These are phyloP conservation scores for Acanthamoeba healyi DNA, from an alignment of 208 protist genomes.

Conservation along the genomic window DNA sequence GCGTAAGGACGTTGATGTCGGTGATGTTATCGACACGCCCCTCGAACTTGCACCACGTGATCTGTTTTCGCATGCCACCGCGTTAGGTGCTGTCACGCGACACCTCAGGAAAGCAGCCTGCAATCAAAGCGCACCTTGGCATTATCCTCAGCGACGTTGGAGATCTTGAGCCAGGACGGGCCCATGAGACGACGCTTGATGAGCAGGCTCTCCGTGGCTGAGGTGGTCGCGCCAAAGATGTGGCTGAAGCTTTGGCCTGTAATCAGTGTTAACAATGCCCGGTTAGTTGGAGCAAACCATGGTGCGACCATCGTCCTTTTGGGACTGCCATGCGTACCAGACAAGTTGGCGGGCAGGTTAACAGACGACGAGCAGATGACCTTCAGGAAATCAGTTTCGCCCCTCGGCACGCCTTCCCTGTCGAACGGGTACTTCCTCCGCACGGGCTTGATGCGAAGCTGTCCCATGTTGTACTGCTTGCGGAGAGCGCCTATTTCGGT, in stretches of 20 bases:
- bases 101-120: not conserved
- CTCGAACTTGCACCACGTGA: constrained; percentile 73
- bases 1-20: constrained; percentile 11
- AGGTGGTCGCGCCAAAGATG: constrained; percentile 70
- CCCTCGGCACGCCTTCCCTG: constrained; percentile 43
- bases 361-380: constrained; percentile 44
- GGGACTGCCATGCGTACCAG: no score
- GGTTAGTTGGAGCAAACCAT: not conserved
- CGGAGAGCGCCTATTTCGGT: constrained; percentile 28
- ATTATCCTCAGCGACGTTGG: constrained; percentile 15
- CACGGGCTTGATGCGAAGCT: constrained; percentile 13
- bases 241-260: constrained; percentile 57
- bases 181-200: constrained; percentile 72
- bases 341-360: constrained; percentile 50
- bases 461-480: constrained; percentile 56
- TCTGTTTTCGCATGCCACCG: not conserved
- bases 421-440: constrained; percentile 67
- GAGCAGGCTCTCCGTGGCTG: constrained; percentile 56
- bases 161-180: constrained; percentile 69
- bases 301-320: no score
- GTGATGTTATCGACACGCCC: constrained; percentile 36
- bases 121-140: constrained; percentile 44
- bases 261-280: not conserved
- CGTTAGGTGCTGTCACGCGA: not conserved
- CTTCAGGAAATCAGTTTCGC: constrained; percentile 53